These are phyloP conservation scores for Trichophyton schoenleinii DNA, from an alignment of 2,329 filamentous ascomycete species.

Conservation along the genomic window DNA sequence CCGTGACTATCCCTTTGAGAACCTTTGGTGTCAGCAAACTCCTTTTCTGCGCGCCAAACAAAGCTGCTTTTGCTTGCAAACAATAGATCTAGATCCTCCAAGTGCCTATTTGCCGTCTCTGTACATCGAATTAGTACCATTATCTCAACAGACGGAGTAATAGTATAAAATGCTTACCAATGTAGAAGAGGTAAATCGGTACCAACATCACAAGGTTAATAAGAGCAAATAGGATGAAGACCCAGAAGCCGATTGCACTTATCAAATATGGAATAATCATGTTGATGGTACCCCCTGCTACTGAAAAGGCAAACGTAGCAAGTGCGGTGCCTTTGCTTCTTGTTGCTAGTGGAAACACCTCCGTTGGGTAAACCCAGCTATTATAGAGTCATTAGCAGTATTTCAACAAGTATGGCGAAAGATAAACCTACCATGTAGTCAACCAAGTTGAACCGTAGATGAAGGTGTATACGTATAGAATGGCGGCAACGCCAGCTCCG, in stretches of 20 bases:
- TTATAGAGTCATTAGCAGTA: background rate
- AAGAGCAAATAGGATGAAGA: background rate
- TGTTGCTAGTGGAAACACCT: background rate
- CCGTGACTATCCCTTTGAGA: background rate
- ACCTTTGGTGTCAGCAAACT: background rate
- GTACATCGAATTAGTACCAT: background rate
- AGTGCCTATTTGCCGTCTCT: background rate
- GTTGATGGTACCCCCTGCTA: background rate
- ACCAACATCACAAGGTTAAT: background rate
- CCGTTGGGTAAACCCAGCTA: background rate
- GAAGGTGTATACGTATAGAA: background rate
- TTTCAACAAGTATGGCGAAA: background rate
- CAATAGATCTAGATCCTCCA: background rate
- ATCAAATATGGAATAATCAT: constrained; percentile 1
- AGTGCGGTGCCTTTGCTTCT: background rate
- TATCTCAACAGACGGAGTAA: background rate
- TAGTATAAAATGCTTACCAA: background rate
- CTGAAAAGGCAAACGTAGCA: background rate
- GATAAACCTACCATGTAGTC: background rate
- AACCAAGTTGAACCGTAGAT: background rate
- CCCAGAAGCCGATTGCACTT: background rate
- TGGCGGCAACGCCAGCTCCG: background rate
- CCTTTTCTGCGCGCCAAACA: background rate
- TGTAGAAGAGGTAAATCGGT: background rate
- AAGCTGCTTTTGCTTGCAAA: background rate